phyloP scores from a whole-genome alignment of 1,284 basidiomycete genomes.

The Moesziomyces aphidis region DNA sequence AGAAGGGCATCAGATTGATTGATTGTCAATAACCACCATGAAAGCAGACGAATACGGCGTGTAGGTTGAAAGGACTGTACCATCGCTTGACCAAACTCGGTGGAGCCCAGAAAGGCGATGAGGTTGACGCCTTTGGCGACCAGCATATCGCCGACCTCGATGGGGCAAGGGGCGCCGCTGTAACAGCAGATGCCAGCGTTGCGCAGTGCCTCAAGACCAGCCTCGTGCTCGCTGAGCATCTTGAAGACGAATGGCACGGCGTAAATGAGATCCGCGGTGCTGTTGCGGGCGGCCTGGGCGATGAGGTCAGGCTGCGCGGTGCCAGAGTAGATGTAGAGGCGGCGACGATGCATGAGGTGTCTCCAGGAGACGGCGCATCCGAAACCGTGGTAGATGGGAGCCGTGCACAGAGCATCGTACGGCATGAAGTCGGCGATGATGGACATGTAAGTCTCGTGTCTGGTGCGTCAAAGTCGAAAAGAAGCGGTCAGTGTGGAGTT shows the following conservation, averaged over 20 bases:
- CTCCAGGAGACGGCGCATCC: slow-evolving; percentile 36
- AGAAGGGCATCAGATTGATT: background rate
- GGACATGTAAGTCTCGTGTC: slow-evolving; percentile 25
- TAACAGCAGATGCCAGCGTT: slow-evolving; percentile 72
- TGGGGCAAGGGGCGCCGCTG: slow-evolving; percentile 69
- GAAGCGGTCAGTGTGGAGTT: too few relatives aligned
- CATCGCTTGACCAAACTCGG: slow-evolving; percentile 68
- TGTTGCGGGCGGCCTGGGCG: slow-evolving; percentile 7
- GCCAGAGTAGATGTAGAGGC: slow-evolving; percentile 31
- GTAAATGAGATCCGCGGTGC: slow-evolving; percentile 51
- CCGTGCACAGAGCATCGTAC: slow-evolving; percentile 28
- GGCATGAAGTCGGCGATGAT: slow-evolving; percentile 24
- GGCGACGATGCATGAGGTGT: slow-evolving; percentile 18
- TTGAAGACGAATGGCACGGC: slow-evolving; percentile 71
- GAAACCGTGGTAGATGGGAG: slow-evolving; percentile 47
- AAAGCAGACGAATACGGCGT: background rate
- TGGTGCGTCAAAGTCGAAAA: background rate
- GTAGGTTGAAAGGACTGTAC: slow-evolving; percentile 13
- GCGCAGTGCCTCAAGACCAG: slow-evolving; percentile 71
- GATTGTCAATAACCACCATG: background rate
- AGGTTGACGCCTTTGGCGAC: slow-evolving; percentile 73
- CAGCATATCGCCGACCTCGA: slow-evolving; percentile 74
- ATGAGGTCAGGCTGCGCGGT: slow-evolving; percentile 27
- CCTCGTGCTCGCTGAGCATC: slow-evolving; percentile 73
- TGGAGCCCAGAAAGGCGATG: slow-evolving; percentile 72